These are phyloP conservation scores for Rhizodiscina lignyota DNA, from an alignment of 495 filamentous ascomycete genomes.

Conservation along the genomic window DNA sequence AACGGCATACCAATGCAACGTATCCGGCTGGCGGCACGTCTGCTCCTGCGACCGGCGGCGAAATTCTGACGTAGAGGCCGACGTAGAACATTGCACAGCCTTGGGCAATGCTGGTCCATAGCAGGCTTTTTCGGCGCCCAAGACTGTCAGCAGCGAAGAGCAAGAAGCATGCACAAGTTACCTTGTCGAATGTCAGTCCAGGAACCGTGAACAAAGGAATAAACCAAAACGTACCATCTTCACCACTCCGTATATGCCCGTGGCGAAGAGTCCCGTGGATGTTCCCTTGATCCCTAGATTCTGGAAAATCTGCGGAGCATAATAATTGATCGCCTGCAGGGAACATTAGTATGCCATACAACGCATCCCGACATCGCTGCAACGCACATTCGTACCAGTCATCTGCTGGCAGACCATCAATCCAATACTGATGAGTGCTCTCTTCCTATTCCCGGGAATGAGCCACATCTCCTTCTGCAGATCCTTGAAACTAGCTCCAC, in stretches of 20 bases:
- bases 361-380: too few species aligned
- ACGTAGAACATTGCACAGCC: slow-evolving; percentile 15
- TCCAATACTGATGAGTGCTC: slow-evolving; percentile 38
- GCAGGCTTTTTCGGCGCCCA: slow-evolving; percentile 3
- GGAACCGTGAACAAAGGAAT: slow-evolving; percentile 12
- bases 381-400: slow-evolving; percentile 46
- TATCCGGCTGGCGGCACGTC: slow-evolving; percentile 43
- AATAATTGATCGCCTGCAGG: slow-evolving; percentile 41
- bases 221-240: too few species aligned
- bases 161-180: slow-evolving; percentile 8
- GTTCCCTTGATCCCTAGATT: slow-evolving; percentile 11
- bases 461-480: slow-evolving; percentile 57
- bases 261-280: slow-evolving; percentile 12
- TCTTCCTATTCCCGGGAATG: slow-evolving; percentile 46
- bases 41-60: slow-evolving; percentile 8
- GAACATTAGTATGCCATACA: background rate
- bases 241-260: slow-evolving; percentile 13
- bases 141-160: slow-evolving; percentile 12
- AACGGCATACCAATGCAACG: slow-evolving; percentile 35
- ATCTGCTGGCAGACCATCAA: slow-evolving; percentile 62
- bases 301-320: slow-evolving; percentile 45
- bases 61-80: slow-evolving; percentile 8
- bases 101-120: slow-evolving; percentile 9
- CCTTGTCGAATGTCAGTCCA: too few species aligned
- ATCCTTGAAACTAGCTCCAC: slow-evolving; percentile 44